A percentile compares a stretch with the other conserved stretches of the same genome.
Conservation (phyloP, 2,329 filamentous ascomycete genomes). For the Neofusicoccum umdonicola region DNA sequence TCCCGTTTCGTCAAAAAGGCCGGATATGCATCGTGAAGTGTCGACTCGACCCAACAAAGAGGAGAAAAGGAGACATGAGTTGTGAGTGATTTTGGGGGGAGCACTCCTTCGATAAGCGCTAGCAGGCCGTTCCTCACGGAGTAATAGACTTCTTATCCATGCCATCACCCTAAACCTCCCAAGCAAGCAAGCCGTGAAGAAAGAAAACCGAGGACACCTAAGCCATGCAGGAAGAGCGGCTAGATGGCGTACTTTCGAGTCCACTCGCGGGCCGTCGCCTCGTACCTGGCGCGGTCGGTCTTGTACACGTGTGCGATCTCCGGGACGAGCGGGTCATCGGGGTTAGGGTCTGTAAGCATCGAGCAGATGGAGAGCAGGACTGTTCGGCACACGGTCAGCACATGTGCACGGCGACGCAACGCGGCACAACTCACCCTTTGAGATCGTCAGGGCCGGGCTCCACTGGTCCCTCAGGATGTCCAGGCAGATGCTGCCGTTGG, state of each 20-base stretch:
- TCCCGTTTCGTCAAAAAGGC: conserved; percentile 23
- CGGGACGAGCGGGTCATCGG: conserved; percentile 95
- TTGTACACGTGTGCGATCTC: conserved; percentile 99
- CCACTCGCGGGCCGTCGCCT: conserved; percentile 96
- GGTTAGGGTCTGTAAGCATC: conserved; percentile 99
- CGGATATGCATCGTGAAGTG: conserved; percentile 28
- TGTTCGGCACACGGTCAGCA: conserved; percentile 40
- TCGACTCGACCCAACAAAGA: conserved; percentile 17
- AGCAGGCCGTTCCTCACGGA: conserved; percentile 11
- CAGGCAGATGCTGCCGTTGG: conserved; percentile 97
- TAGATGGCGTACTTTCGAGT: conserved; percentile 98
- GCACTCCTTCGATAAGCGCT: conserved; percentile 12
- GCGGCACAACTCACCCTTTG: conserved; percentile 72
- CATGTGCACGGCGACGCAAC: background rate
- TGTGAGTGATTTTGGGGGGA: conserved; percentile 27
- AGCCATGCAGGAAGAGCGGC: conserved; percentile 18
- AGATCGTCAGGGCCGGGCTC: conserved; percentile 97
- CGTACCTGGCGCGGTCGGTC: conserved; percentile 93
- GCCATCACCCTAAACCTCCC: conserved; percentile 18
- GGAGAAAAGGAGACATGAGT: conserved; percentile 19
- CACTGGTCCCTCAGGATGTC: conserved; percentile 99
- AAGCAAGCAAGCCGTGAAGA: conserved; percentile 17
- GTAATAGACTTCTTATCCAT: conserved; percentile 17
- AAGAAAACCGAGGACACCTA: conserved; percentile 18
- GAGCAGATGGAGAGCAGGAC: conserved; percentile 98